Conservation (phyloP, 345 rosid genomes). For the Excoecaria cochinchinensis region DNA sequence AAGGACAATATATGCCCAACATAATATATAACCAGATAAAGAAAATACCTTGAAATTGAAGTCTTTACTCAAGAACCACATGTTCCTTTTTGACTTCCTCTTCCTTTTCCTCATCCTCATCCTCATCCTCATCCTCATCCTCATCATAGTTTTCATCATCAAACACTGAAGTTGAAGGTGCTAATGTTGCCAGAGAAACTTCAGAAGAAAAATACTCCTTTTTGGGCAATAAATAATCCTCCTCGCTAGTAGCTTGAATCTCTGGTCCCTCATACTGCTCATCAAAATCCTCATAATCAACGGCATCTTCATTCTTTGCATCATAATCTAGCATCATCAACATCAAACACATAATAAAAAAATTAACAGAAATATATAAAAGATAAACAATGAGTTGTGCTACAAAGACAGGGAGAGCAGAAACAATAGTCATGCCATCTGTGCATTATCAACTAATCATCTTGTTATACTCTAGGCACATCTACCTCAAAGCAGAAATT, state of each 20-base stretch:
- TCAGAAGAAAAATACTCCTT: slow-evolving; percentile 60
- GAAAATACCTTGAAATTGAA: slow-evolving; percentile 33
- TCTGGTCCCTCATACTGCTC: slow-evolving; percentile 96
- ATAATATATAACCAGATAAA: slow-evolving; percentile 45
- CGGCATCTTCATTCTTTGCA: slow-evolving; percentile 94
- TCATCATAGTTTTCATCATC: slow-evolving; percentile 97
- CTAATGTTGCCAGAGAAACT: slow-evolving; percentile 46
- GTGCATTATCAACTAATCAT: neutral
- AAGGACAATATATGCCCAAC: neutral
- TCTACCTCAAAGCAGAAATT: slow-evolving; percentile 90
- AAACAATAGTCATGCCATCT: no score
- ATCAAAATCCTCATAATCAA: slow-evolving; percentile 93
- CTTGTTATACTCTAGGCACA: neutral
- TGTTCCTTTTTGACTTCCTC: slow-evolving; percentile 42
- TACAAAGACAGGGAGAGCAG: no score
- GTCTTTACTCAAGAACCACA: slow-evolving; percentile 41
- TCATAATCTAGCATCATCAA: slow-evolving; percentile 66
- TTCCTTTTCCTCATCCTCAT: no score
- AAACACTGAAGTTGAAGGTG: slow-evolving; percentile 50
- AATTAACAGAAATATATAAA: slow-evolving; percentile 6
- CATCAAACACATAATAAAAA: slow-evolving; percentile 30
- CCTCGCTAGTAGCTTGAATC: slow-evolving; percentile 71
- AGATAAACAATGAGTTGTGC: neutral
- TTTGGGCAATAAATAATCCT: slow-evolving; percentile 72
- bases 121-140: slow-evolving; percentile 57